These are phyloP conservation scores for Aegilops tauschii DNA, from an alignment of 176 grass and related monocot genomes.

Conservation along the genomic window DNA sequence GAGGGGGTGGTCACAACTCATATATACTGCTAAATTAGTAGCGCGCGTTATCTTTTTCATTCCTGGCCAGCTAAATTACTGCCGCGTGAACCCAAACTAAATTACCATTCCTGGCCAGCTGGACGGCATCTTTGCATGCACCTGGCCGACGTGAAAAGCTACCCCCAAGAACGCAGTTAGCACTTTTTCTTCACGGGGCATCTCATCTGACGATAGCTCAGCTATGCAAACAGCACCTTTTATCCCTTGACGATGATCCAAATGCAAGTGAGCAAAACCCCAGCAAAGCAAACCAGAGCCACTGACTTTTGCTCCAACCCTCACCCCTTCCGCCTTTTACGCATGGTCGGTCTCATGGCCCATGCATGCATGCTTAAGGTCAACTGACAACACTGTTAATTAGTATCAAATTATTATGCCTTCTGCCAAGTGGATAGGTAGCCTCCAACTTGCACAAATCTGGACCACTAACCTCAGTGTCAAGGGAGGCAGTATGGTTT, in stretches of 20 bases:
- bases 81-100: too few species aligned
- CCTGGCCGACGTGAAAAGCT: too few species aligned
- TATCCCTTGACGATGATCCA: constrained; percentile 12
- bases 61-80: too few species aligned
- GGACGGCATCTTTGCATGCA: too few species aligned
- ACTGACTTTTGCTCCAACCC: not conserved
- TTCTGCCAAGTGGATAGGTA: not conserved
- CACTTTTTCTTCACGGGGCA: too few species aligned
- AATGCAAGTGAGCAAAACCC: constrained; percentile 16
- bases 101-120: too few species aligned
- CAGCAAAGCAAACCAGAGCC: not conserved
- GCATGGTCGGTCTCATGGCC: not conserved
- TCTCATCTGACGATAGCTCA: not conserved
- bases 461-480: too few species aligned
- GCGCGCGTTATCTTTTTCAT: too few species aligned
- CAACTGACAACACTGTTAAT: constrained; percentile 23
- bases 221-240: not conserved
- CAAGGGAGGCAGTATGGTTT: too few species aligned
- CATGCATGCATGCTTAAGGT: not conserved
- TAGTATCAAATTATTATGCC: not conserved
- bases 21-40: too few species aligned
- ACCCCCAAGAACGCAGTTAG: too few species aligned
- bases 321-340: not conserved
- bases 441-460: not conserved
- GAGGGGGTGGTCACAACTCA: too few species aligned